These are phyloP conservation scores for Cantharellus anzutake DNA, from an alignment of 768 basidiomycete species.

Conservation along the genomic window DNA sequence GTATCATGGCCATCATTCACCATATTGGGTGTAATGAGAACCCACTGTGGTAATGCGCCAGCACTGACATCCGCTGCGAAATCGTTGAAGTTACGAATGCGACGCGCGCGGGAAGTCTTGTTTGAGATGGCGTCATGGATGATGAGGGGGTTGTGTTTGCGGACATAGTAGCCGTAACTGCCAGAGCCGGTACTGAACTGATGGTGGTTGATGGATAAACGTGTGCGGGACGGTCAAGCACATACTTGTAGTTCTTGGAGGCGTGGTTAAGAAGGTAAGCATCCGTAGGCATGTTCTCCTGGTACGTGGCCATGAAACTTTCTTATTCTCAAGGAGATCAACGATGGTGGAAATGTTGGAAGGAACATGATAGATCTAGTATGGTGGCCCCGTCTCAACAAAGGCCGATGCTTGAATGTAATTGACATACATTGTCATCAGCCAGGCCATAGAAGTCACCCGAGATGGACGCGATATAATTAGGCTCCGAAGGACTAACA, in stretches of 20 bases:
- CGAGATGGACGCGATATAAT: slow-evolving; percentile 31
- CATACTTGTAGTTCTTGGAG: neutral
- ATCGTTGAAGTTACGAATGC: slow-evolving; percentile 42
- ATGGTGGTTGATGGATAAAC: neutral
- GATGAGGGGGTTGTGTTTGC: slow-evolving; percentile 37
- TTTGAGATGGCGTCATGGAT: slow-evolving; percentile 32
- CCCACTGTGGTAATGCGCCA: slow-evolving; percentile 35
- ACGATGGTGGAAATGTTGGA: slow-evolving; percentile 35
- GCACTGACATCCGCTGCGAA: slow-evolving; percentile 36
- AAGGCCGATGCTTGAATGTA: neutral
- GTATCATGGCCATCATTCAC: slow-evolving; percentile 46
- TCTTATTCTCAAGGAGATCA: slow-evolving; percentile 38
- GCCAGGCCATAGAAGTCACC: slow-evolving; percentile 36
- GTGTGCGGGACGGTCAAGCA: neutral
- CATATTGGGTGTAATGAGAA: slow-evolving; percentile 44
- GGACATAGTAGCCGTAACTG: slow-evolving; percentile 31
- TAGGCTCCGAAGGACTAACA: slow-evolving; percentile 44
- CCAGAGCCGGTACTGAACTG: slow-evolving; percentile 21
- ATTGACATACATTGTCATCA: slow-evolving; percentile 21
- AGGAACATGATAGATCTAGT: slow-evolving; percentile 15
- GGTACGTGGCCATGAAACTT: slow-evolving; percentile 40
- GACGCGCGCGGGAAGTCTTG: slow-evolving; percentile 22
- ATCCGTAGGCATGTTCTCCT: slow-evolving; percentile 36
- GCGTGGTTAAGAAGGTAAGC: neutral
- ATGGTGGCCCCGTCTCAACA: neutral